Percentiles rank a stretch among this genome's conserved stretches.
These are phyloP conservation scores for Tulasnella sp. DNA, from an alignment of 768 basidiomycete species.

Conservation along the genomic window DNA sequence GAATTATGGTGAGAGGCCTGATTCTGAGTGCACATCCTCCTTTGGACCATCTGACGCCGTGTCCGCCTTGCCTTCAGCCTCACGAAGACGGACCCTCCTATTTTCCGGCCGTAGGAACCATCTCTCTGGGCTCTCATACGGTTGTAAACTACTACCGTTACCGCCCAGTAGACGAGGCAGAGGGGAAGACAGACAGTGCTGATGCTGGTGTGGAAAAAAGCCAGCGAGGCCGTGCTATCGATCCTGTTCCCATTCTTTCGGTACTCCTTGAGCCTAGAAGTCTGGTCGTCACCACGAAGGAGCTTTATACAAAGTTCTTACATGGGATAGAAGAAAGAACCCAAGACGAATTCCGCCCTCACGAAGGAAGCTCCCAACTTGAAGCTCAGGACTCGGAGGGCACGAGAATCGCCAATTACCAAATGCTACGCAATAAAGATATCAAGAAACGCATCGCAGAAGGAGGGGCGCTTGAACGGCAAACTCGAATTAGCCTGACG, in stretches of 20 bases:
- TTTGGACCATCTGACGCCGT: background rate
- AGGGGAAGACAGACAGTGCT: constrained; percentile 27
- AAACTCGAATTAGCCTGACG: constrained; percentile 77
- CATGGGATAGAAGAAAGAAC: constrained; percentile 75
- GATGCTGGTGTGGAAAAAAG: constrained; percentile 9
- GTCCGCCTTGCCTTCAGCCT: constrained; percentile 55
- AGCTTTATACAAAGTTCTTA: constrained; percentile 70
- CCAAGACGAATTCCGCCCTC: constrained; percentile 50
- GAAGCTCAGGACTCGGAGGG: constrained; percentile 42
- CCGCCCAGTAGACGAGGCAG: constrained; percentile 4
- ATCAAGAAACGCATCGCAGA: constrained; percentile 48
- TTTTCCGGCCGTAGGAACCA: constrained; percentile 84
- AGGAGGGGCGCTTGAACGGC: constrained; percentile 61
- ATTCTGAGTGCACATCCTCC: background rate
- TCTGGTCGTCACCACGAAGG: constrained; percentile 71
- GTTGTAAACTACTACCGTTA: constrained; percentile 84
- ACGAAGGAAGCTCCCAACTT: constrained; percentile 32
- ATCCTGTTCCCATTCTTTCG: constrained; percentile 66
- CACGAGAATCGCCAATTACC: constrained; percentile 60
- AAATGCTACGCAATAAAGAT: constrained; percentile 51
- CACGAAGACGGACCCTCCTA: constrained; percentile 94
- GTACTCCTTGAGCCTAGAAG: constrained; percentile 85
- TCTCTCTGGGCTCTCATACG: constrained; percentile 83
- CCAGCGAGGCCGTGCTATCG: constrained; percentile 56
- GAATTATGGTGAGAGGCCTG: constrained; percentile 75